Conservation (phyloP, 2,329 filamentous ascomycete species). For the Fusarium nelsonii region DNA sequence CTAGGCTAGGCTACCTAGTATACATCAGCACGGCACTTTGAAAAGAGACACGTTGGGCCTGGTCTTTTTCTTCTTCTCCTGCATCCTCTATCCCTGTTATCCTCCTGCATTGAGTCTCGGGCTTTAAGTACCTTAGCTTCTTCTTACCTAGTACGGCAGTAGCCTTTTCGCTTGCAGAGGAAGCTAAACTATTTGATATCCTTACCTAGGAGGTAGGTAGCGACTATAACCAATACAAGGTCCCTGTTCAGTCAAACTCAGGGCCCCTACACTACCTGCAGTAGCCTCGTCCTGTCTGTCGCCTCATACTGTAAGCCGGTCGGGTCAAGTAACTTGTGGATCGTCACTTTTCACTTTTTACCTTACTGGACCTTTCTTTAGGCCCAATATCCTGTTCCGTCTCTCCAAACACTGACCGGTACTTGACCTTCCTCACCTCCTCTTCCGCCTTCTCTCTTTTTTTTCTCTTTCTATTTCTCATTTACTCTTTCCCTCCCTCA, state of each 20-base stretch:
- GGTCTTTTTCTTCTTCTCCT: constrained; percentile 4
- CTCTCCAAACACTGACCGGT: constrained; percentile 8
- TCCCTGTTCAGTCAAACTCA: constrained; percentile 22
- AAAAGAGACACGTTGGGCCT: constrained; percentile 5
- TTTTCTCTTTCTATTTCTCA: constrained; percentile 9
- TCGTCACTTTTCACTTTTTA: constrained; percentile 49
- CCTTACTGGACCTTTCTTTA: constrained; percentile 12
- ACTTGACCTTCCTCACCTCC: constrained; percentile 7
- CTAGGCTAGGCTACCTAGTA: not conserved
- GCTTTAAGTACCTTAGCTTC: constrained; percentile 29
- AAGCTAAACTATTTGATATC: constrained; percentile 25
- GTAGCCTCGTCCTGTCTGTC: constrained; percentile 2
- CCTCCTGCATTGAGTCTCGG: constrained; percentile 26
- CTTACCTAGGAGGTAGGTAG: not conserved
- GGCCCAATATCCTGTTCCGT: constrained; percentile 13
- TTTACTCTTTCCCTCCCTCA: constrained; percentile 11
- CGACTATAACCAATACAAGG: constrained; percentile 2
- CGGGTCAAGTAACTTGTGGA: constrained; percentile 40
- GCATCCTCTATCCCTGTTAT: constrained; percentile 4
- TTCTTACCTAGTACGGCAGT: constrained; percentile 13
- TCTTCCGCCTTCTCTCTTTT: not conserved
- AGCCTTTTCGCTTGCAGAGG: constrained; percentile 21
- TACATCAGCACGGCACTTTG: not conserved
- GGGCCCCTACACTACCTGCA: constrained; percentile 7
- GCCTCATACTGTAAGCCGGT: constrained; percentile 28